Conservation (phyloP, 2,329 filamentous ascomycete genomes). For the Microdochium paspali region DNA sequence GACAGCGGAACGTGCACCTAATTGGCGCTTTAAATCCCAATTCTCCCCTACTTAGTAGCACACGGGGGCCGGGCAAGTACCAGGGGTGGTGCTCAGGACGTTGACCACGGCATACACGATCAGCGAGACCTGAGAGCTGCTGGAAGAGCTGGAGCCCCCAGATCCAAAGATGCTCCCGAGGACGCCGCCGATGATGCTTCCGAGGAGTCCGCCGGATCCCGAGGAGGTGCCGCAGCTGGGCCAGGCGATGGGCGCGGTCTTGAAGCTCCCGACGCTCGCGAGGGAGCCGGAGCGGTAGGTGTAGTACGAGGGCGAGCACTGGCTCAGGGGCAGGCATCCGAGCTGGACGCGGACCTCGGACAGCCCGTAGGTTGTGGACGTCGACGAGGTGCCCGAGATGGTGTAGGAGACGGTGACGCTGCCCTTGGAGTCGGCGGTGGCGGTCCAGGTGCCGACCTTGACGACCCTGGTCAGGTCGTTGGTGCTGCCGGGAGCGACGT, state of each 20-base stretch:
- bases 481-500: constrained; percentile 9
- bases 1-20: too few relatives aligned
- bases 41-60: too few relatives aligned
- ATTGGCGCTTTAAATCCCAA: too few relatives aligned
- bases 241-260: background rate
- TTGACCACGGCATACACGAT: background rate
- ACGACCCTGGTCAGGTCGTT: constrained; percentile 10
- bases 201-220: too few relatives aligned
- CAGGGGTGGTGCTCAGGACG: background rate
- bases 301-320: background rate
- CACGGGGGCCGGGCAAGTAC: background rate
- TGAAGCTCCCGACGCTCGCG: background rate
- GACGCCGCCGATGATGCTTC: too few relatives aligned
- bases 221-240: too few relatives aligned
- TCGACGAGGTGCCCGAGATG: too few relatives aligned
- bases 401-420: constrained; percentile 8
- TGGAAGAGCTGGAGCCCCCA: background rate
- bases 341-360: constrained; percentile 9
- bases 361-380: background rate
- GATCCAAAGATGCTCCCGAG: too few relatives aligned
- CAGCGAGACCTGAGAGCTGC: background rate
- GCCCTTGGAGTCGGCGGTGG: constrained; percentile 5
- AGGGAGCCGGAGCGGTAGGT: background rate
- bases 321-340: constrained; percentile 4
- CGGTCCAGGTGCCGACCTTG: constrained; percentile 2